These are phyloP conservation scores for Bipolaris gigantea DNA, from an alignment of 2,329 filamentous ascomycete species.

Conservation along the genomic window DNA sequence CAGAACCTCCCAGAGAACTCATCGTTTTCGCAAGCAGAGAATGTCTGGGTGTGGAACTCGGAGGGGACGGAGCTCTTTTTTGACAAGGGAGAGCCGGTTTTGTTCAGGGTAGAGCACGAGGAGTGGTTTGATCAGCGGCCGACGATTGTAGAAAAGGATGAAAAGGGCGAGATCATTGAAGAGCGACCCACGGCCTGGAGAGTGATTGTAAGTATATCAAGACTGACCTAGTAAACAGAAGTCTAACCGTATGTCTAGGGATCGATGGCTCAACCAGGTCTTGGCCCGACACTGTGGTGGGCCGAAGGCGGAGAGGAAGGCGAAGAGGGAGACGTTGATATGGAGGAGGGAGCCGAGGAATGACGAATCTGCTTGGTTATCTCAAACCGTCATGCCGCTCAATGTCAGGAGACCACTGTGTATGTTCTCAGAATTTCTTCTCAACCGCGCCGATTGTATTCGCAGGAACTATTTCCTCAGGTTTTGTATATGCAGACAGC, in stretches of 20 bases:
- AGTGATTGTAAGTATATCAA: constrained; percentile 52
- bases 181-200: constrained; percentile 71
- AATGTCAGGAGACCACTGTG: background rate
- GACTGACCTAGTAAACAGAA: background rate
- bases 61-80: constrained; percentile 77
- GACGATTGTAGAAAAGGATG: constrained; percentile 69
- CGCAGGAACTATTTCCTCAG: too few species aligned
- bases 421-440: too few species aligned
- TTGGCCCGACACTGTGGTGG: constrained; percentile 56
- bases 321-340: constrained; percentile 33
- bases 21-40: constrained; percentile 73
- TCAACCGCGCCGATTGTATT: too few species aligned
- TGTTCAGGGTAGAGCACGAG: constrained; percentile 83
- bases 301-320: constrained; percentile 33
- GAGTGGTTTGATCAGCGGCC: constrained; percentile 91
- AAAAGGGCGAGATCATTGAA: constrained; percentile 63
- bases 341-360: constrained; percentile 32
- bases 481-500: too few species aligned
- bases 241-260: constrained; percentile 34
- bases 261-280: constrained; percentile 52
- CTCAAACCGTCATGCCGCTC: background rate
- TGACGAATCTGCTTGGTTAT: constrained; percentile 3
- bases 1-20: constrained; percentile 46
- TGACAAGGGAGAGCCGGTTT: constrained; percentile 85
- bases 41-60: constrained; percentile 82